These are phyloP conservation scores for Colletotrichum acutatum DNA, from an alignment of 2,329 filamentous ascomycete genomes.

Conservation along the genomic window DNA sequence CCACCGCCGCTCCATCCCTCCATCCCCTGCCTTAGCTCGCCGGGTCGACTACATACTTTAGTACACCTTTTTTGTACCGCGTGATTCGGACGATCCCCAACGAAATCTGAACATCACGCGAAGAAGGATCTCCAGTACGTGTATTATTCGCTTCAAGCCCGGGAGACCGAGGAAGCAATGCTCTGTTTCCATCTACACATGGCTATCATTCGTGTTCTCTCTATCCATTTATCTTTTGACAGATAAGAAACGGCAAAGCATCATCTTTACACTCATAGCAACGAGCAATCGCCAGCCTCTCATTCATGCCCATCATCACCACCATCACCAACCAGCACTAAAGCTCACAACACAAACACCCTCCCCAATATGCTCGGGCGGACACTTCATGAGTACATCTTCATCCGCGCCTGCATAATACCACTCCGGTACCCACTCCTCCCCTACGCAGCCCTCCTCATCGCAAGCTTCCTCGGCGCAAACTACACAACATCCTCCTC, in stretches of 20 bases:
- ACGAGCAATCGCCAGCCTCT: background rate
- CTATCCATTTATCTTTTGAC: too few species aligned
- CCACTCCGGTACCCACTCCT: slow-evolving; percentile 61
- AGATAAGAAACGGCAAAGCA: background rate
- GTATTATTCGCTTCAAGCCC: background rate
- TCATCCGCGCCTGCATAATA: slow-evolving; percentile 59
- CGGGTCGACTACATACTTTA: background rate
- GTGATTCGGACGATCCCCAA: background rate
- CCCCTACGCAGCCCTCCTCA: slow-evolving; percentile 49
- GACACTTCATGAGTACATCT: slow-evolving; percentile 39
- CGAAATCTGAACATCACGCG: background rate
- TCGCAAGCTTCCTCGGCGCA: slow-evolving; percentile 39
- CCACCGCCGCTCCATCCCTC: background rate
- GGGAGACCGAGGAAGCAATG: background rate
- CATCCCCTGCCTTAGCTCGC: background rate
- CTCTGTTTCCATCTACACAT: background rate
- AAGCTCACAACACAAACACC: background rate
- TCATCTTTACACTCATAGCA: background rate
- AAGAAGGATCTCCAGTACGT: background rate
- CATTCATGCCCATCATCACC: background rate
- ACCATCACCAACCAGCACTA: background rate
- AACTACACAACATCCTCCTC: slow-evolving; percentile 31
- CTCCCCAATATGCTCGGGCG: slow-evolving; percentile 17
- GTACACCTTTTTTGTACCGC: background rate
- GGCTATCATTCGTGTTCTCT: too few species aligned